A percentile compares a stretch with the other conserved stretches of the same genome.
phyloP scores from a whole-genome alignment of 352 stramenopile genomes.

The Globisporangium solare region DNA sequence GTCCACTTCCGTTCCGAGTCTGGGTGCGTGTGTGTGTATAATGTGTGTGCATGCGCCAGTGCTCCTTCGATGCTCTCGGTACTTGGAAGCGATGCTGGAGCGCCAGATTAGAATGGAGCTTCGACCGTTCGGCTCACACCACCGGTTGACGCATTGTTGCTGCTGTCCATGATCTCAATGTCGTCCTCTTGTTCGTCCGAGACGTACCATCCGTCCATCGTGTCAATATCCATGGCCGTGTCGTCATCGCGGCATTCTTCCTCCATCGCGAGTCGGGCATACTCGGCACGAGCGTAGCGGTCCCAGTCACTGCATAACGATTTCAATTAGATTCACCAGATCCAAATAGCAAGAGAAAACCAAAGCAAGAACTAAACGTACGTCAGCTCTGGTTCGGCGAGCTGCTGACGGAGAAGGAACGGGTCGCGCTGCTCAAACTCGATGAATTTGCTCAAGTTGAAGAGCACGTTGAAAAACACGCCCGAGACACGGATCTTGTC shows the following conservation, averaged over 20 bases:
- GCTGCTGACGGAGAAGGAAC: conserved; percentile 93
- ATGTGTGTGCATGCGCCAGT: no score
- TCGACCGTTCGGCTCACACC: conserved; percentile 57
- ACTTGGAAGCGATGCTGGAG: no score
- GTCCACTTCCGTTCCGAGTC: no score
- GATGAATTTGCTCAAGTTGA: conserved; percentile 99
- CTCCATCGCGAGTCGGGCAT: conserved; percentile 95
- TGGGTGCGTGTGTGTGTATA: no score
- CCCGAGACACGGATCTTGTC: conserved; percentile 91
- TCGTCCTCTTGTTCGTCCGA: conserved; percentile 79
- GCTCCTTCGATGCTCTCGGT: no score
- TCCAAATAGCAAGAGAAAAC: conserved; percentile 2
- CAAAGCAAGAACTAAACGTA: conserved; percentile 26
- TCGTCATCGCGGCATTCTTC: conserved; percentile 92
- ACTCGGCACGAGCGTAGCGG: conserved; percentile 95
- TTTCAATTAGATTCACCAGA: no score
- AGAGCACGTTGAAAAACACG: conserved; percentile 98
- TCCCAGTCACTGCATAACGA: conserved; percentile 91
- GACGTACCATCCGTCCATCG: conserved; percentile 88
- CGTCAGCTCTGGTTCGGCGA: conserved; percentile 86
- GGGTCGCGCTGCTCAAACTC: conserved; percentile 98
- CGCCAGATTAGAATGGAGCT: conserved; percentile 45
- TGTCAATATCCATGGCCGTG: conserved; percentile 86
- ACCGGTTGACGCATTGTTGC: conserved; percentile 8
- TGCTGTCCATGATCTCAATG: conserved; percentile 37